Evolutionary conservation across 2,329 filamentous ascomycete genomes (phyloP), one percentile per base, ranked within the genome.

Genomic region (Cadophora sp.): DNA sequence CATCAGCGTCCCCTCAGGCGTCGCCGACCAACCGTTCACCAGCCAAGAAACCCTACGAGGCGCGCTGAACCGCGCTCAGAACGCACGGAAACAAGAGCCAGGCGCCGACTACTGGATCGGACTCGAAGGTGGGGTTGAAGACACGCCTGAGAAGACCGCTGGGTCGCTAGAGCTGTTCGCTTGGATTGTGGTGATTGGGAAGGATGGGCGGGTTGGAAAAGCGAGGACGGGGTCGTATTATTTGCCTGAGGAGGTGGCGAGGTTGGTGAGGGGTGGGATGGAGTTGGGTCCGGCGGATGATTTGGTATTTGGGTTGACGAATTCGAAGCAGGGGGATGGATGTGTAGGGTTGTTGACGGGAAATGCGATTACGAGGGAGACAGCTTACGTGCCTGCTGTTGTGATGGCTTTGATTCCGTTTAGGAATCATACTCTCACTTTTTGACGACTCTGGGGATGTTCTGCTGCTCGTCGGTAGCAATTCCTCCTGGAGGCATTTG

Each of bases 241-340:
- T 62, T 69, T 82, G 1, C 77, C 80, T 1, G 73, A 79, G 31
- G 79, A 82, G 73, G 78, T 79, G 22, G 76, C 79, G 3, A 70
- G 69, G 34, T 67, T 81, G 37, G 68, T 83, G 56, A 74, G 77
- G 8, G 72, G 73, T 12, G 81, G 81, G 1, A 78, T 80, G 72
- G 80, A 82, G 69, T 67, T 82, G 63, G 81, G 81, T 0, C 73
- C 80, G 8, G 81, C 81, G 3, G 80, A 81, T 65, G 79, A 83
- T 64, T 34, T 72, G 26, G 72, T 82, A 0, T 80, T 81, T 73
- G 79, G 79, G 4, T 72, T 74, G 71, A 74, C 72, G 26, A 78
- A 81, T 68, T 80, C 79, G 22, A 82, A 80, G 71, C 78, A 80
- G 50, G 71, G 74, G 62, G 79, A 76, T 65, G 81, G 81, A 4